Conservation (phyloP, 1,284 basidiomycete species). For the Sporisorium graminicola region DNA sequence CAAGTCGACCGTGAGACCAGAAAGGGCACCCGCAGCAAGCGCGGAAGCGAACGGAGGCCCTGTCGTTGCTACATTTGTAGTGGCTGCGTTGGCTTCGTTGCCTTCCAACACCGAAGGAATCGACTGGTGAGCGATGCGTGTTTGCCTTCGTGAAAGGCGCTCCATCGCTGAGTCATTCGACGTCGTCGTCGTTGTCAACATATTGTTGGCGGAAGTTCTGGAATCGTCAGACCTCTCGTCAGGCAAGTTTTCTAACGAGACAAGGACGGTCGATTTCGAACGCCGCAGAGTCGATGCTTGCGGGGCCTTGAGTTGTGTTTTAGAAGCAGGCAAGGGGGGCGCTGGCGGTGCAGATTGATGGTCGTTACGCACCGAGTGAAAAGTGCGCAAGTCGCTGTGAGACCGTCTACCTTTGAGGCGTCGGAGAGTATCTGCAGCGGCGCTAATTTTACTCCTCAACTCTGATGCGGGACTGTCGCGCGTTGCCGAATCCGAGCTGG, state of each 20-base stretch:
- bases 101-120: constrained; percentile 44
- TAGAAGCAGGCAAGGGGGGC: background rate
- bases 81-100: background rate
- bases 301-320: background rate
- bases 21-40: constrained; percentile 59
- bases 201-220: background rate
- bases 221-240: constrained; percentile 4
- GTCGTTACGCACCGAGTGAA: constrained; percentile 14
- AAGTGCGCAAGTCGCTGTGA: constrained; percentile 14
- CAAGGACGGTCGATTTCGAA: constrained; percentile 22
- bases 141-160: constrained; percentile 9
- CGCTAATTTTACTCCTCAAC: background rate
- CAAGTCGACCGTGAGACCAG: constrained; percentile 75
- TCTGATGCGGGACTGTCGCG: background rate
- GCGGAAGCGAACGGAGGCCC: constrained; percentile 43
- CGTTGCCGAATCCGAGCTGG: background rate
- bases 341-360: background rate
- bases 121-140: constrained; percentile 24
- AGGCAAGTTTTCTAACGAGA: constrained; percentile 24
- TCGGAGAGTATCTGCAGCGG: constrained; percentile 27
- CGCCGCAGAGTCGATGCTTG: constrained; percentile 8
- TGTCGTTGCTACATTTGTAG: background rate
- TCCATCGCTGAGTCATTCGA: constrained; percentile 15
- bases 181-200: background rate
- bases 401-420: constrained; percentile 30